Conservation (phyloP, 2,329 filamentous ascomycete genomes). For the Fusarium compactum region DNA sequence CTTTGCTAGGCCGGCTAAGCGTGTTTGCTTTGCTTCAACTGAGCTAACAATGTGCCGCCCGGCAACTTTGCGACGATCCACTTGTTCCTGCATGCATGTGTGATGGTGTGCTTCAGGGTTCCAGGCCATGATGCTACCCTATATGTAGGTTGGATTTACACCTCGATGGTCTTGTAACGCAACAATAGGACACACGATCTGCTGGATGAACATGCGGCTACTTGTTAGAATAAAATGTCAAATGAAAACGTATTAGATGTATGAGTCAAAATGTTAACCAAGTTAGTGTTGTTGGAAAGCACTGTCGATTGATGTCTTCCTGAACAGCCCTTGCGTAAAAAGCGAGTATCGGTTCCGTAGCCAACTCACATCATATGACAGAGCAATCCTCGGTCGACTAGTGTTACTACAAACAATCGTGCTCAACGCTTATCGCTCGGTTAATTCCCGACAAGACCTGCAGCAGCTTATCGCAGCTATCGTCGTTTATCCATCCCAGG, state of each 20-base stretch:
- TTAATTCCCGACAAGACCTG: not conserved
- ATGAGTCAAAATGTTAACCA: rapidly evolving
- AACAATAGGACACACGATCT: not conserved
- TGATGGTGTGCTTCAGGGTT: not conserved
- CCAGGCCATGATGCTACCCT: not conserved
- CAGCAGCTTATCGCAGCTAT: not conserved
- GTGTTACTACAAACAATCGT: not conserved
- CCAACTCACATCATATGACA: not conserved
- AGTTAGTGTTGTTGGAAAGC: not conserved
- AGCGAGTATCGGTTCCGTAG: not conserved
- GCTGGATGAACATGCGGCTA: not conserved
- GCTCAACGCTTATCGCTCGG: not conserved
- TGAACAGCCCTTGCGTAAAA: not conserved
- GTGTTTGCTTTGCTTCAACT: not conserved
- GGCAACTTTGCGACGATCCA: not conserved
- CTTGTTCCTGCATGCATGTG: not conserved
- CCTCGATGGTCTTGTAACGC: not conserved
- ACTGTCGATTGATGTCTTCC: rapidly evolving
- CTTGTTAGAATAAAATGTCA: rapidly evolving
- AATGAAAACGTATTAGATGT: not conserved
- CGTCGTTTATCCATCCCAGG: not conserved
- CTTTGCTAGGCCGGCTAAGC: not conserved
- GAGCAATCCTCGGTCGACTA: not conserved
- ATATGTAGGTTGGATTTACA: not conserved
- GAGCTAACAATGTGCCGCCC: not conserved